Base-by-base conservation (phyloP, 1,139 yeast species). In the Candida pseudoviswanathii region DNA sequence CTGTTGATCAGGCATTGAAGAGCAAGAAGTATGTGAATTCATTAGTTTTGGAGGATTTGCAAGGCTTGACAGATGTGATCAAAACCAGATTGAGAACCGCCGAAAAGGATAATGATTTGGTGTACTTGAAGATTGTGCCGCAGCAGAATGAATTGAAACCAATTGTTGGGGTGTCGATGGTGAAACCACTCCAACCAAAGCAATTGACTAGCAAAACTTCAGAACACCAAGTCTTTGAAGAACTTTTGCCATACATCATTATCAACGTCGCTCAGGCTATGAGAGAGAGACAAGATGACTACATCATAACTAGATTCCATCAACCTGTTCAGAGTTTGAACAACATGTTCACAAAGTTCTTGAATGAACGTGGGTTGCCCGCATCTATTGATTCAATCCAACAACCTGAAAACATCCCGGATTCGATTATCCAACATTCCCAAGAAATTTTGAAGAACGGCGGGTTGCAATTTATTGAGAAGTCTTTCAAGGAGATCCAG, bases 101-200 rank as follows among this genome's bases (percentile, higher is more conserved):
- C 0, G 91, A 87, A 56, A 79, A 84, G 58, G 97, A 91, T 56
- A 91, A 91, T 61, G 94, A 89, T 60, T 72, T 90, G 58, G 84
- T 91, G 4, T 89, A 89, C 64, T 66, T 88, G 43, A 84, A 86
- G 54, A 67, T 73, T 0, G 84, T 90, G 0, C 96, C 96, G 0
- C 60, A 61, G 0, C 64, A 62, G 3, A 55, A 65, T 0, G 72
- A 75, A 2, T 59, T 85, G 4, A 71, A 82, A 1, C 62, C 71
- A 0, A 69, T 85, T 3, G 63, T 69, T 0, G 77, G 81, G 0
- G 84, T 82, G 0, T 64, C 78, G 5, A 81, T 87, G 76, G 89
- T 86, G 0, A 80, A 80, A 47, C 71, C 84, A 0, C 55, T 75
- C 5, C 58, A 68, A 0, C 75, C 81, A 0, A 67, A 66, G 8